Conservation (phyloP, 2,329 filamentous ascomycete genomes). For the Venturia pyrina region DNA sequence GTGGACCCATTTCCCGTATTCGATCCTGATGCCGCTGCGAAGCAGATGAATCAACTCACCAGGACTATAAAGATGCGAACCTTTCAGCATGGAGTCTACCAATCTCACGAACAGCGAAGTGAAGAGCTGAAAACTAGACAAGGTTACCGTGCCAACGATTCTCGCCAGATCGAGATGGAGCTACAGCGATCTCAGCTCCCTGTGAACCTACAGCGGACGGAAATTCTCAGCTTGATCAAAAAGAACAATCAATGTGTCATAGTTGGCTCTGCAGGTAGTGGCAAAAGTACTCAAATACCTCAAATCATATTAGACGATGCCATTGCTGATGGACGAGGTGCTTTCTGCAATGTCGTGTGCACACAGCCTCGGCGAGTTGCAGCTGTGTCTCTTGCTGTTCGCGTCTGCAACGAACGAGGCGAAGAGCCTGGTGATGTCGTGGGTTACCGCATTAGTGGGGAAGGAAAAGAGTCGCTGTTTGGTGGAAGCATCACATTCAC, state of each 20-base stretch:
- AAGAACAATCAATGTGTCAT: slow-evolving; percentile 35
- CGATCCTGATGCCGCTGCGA: not conserved
- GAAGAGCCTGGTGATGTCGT: slow-evolving; percentile 32
- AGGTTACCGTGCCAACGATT: slow-evolving; percentile 15
- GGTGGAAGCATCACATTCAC: slow-evolving; percentile 40
- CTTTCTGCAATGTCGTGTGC: slow-evolving; percentile 39
- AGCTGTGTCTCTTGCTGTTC: slow-evolving; percentile 34
- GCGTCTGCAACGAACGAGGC: slow-evolving; percentile 37
- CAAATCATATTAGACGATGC: slow-evolving; percentile 43
- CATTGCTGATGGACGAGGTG: slow-evolving; percentile 29
- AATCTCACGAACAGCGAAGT: slow-evolving; percentile 12
- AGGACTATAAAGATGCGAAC: not conserved
- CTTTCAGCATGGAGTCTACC: not conserved
- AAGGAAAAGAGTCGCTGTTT: slow-evolving; percentile 25
- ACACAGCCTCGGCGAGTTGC: slow-evolving; percentile 41
- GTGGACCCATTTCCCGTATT: not conserved
- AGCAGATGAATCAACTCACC: not conserved
- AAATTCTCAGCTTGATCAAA: slow-evolving; percentile 30
- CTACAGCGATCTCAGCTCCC: slow-evolving; percentile 24
- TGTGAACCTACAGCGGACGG: slow-evolving; percentile 27
- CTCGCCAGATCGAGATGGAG: slow-evolving; percentile 21
- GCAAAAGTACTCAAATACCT: slow-evolving; percentile 43
- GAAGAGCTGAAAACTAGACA: slow-evolving; percentile 15
- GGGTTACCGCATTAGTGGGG: slow-evolving; percentile 20
- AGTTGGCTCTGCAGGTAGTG: slow-evolving; percentile 36